Base-by-base conservation (phyloP, 306 rosid species). In the Castanea sativa region DNA sequence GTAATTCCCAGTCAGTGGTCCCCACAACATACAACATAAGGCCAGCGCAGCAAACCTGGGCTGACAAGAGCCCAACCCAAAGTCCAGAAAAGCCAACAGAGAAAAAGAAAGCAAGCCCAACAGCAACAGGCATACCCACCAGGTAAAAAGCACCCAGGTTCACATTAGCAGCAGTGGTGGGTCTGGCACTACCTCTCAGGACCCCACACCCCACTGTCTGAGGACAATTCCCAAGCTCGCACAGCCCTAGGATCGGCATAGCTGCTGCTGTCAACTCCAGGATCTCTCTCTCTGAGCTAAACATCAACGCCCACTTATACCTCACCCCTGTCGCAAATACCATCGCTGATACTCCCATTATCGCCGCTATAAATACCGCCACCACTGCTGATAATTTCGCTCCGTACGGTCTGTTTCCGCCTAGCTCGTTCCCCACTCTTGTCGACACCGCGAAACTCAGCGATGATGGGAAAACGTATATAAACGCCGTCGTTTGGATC, bases 221-320 rank as follows among this genome's bases (percentile, higher is more conserved):
- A 2, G 99, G 99, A 11, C 99, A 95, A 82, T 95, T 95, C 0
- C 99, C 99, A 1, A 95, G 92, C 80, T 95, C 99, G 58, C 99
- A 95, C 4, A 95, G 87, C 9, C 99, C 99, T 6, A 95, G 75
- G 65, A 95, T 95, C 0, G 98, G 99, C 30, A 95, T 43, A 2
- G 99, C 99, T 0, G 78, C 81, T 6, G 95, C 77, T 0, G 98
- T 95, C 59, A 95, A 78, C 53, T 85, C 82, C 23, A 91, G 27
- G 85, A 95, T 95, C 38, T 85, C 83, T 2, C 32, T 61, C 20
- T 95, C 99, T 0, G 32, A 3, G 0, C 98, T 95, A 72, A 95
- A 95, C 83, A 95, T 82, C 38, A 83, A 83, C 23, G 92, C 99
- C 99, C 99, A 95, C 69, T 11, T 30, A 10, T 74, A 43, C 32